Evolutionary conservation across 805 yeast species (phyloP), one percentile per base, ranked within the genome.

Genomic region (Candida takata): DNA sequence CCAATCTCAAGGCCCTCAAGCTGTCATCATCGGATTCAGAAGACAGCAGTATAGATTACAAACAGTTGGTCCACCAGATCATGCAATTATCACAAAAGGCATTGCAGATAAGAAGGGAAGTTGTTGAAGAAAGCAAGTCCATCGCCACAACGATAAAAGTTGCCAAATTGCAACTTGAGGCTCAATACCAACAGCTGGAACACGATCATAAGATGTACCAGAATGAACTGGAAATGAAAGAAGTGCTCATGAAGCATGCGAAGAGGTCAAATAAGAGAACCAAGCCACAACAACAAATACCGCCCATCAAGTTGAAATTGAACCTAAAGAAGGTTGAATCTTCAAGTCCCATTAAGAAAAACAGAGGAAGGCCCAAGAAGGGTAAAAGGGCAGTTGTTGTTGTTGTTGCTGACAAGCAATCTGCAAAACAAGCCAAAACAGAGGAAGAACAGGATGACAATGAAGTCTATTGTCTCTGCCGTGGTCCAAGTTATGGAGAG

Each of bases 401-500:
- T n/a, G n/a, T n/a, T n/a, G n/a, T n/a, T n/a, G 23, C 12, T 18
- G 8, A 6, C 15, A n/a, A n/a, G n/a, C n/a, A n/a, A n/a, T n/a
- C n/a, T n/a, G n/a, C n/a, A n/a, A n/a, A n/a, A n/a, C n/a, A n/a
- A n/a, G n/a, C n/a, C n/a, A n/a, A n/a, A n/a, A n/a, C n/a, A n/a
- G n/a, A n/a, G n/a, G n/a, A n/a, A n/a, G n/a, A n/a, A n/a, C n/a
- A 42, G 3, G 50, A 38, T n/a, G 52, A 45, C 9, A 42, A 42
- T 8, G 46, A 35, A 12, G 33, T 48, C 2, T 76, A 71, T 45
- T 76, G 82, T 43, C 34, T 61, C 11, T 76, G 83, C 41, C 54
- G 62, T 5, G 57, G 60, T 5, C 62, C 60, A 1, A 65, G 74
- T 6, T 60, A 51, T 37, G 97, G 97, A 1, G 74, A 73, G 35